These are phyloP conservation scores for Penicillium psychrosexuale DNA, from an alignment of 2,329 filamentous ascomycete species.

Conservation along the genomic window DNA sequence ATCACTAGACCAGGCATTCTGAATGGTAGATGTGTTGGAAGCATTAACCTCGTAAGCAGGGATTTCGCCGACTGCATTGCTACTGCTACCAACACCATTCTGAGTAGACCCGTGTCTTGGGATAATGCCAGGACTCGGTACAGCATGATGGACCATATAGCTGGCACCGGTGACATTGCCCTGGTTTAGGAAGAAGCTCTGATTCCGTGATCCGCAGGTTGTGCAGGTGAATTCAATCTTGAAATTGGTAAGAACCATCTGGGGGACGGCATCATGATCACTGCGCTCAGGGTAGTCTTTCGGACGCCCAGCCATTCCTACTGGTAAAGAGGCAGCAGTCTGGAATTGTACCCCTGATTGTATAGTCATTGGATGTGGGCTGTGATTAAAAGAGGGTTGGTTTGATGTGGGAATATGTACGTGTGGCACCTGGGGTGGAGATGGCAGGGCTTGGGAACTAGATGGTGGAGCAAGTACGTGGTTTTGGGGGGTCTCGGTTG, in stretches of 20 bases:
- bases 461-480: slow-evolving; percentile 17
- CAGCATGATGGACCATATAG: slow-evolving; percentile 28
- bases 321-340: slow-evolving; percentile 16
- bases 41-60: slow-evolving; percentile 25
- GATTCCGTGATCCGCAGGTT: slow-evolving; percentile 38
- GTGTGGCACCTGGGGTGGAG: slow-evolving; percentile 19
- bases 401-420: slow-evolving; percentile 24
- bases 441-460: slow-evolving; percentile 22
- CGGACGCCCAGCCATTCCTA: slow-evolving; percentile 20
- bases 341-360: slow-evolving; percentile 24
- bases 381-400: slow-evolving; percentile 21
- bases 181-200: slow-evolving; percentile 40
- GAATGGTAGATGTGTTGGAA: slow-evolving; percentile 26
- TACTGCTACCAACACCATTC: slow-evolving; percentile 17
- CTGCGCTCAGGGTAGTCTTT: slow-evolving; percentile 26
- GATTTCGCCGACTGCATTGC: slow-evolving; percentile 19
- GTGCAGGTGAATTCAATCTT: slow-evolving; percentile 43
- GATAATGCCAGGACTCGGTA: slow-evolving; percentile 19
- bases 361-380: slow-evolving; percentile 23
- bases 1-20: slow-evolving; percentile 28
- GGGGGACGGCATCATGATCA: slow-evolving; percentile 28
- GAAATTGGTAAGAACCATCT: slow-evolving; percentile 36
- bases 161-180: slow-evolving; percentile 32
- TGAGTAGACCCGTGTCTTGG: slow-evolving; percentile 21
- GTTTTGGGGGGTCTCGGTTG: slow-evolving; percentile 23